Conservation (phyloP, 176 grass and related monocot species). For the Carex myosuroides region DNA sequence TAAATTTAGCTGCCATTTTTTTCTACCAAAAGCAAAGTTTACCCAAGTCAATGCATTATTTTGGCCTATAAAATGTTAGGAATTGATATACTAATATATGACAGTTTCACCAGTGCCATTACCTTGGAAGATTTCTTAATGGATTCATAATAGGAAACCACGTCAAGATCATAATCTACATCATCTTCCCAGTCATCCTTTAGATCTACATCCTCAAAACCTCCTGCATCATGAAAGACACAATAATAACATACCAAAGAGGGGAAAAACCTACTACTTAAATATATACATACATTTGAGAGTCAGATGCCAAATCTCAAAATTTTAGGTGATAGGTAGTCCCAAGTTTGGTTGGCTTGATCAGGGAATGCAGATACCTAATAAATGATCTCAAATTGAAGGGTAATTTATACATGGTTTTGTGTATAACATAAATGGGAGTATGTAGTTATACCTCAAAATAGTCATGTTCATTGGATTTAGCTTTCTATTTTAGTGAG, state of each 20-base stretch:
- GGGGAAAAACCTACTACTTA: background rate
- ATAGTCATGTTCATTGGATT: background rate
- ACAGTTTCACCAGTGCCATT: background rate
- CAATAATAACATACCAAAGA: background rate
- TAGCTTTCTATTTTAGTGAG: background rate
- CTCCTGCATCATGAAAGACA: background rate
- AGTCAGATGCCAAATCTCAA: background rate
- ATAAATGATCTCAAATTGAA: background rate
- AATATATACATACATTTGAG: background rate
- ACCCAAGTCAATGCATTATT: background rate
- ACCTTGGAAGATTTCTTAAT: constrained; percentile 17
- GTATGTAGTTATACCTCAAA: background rate
- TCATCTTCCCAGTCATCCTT: constrained; percentile 28
- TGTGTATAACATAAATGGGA: background rate
- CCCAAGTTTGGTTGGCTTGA: background rate
- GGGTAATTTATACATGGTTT: background rate
- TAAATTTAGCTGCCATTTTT: constrained; percentile 1
- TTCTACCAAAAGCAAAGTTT: background rate
- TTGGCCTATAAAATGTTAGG: background rate
- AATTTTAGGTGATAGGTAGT: background rate
- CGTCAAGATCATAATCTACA: constrained; percentile 14
- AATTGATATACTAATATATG: constrained; percentile 5
- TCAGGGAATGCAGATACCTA: background rate
- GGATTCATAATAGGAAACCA: constrained; percentile 13
- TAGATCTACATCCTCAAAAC: constrained; percentile 22